phyloP scores from a whole-genome alignment of 169 alveolate genomes.

The Cryptosporidium ryanae region DNA sequence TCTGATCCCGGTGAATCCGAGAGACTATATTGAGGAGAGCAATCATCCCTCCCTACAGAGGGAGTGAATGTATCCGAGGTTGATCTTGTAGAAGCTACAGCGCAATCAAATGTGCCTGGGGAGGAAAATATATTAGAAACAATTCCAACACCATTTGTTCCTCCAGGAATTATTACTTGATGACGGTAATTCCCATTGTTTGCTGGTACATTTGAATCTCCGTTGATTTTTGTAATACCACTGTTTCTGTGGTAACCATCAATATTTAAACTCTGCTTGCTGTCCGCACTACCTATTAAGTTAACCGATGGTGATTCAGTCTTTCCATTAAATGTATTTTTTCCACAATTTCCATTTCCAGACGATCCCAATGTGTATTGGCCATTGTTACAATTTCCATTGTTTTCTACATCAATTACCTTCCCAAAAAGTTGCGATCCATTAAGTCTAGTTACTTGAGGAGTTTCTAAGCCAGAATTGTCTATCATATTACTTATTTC shows the following conservation, averaged over 20 bases:
- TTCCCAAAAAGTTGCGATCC: constrained; percentile 34
- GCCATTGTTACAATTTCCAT: neutral
- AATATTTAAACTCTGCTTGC: neutral
- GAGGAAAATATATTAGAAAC: constrained; percentile 55
- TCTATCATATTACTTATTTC: constrained; percentile 66
- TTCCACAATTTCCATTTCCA: neutral
- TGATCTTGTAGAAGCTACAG: constrained; percentile 60
- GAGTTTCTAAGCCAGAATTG: constrained; percentile 52
- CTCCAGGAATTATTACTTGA: neutral
- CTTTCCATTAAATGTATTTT: neutral
- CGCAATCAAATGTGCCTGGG: constrained; percentile 52
- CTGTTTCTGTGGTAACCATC: neutral
- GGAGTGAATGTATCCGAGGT: constrained; percentile 64
- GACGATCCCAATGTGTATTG: too few species aligned
- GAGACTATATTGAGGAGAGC: constrained; percentile 57
- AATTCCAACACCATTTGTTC: neutral
- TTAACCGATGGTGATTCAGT: neutral
- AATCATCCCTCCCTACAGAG: constrained; percentile 39
- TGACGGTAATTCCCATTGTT: neutral
- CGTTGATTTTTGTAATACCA: neutral
- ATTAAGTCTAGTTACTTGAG: constrained; percentile 26
- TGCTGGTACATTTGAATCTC: neutral
- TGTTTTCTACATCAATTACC: neutral
- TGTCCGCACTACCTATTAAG: neutral
- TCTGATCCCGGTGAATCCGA: constrained; percentile 72